These are phyloP conservation scores for Metschnikowia reukaufii DNA, from an alignment of 805 yeast species.

Conservation along the genomic window DNA sequence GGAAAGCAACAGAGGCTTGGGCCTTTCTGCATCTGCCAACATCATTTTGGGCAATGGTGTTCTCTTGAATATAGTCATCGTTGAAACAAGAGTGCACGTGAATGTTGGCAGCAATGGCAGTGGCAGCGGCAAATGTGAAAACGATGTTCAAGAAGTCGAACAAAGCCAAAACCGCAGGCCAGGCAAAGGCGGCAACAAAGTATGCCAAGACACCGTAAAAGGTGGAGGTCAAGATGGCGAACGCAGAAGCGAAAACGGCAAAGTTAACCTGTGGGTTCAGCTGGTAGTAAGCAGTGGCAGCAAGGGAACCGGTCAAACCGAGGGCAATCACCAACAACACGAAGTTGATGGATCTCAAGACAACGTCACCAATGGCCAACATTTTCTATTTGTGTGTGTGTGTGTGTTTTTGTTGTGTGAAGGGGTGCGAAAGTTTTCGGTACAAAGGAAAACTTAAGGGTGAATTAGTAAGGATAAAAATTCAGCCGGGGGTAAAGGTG, in stretches of 20 bases:
- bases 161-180: conserved; percentile 75
- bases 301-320: conserved; percentile 88
- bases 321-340: conserved; percentile 73
- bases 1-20: conserved; percentile 80
- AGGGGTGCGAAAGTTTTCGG: background rate
- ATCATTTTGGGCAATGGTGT: conserved; percentile 74
- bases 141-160: conserved; percentile 87
- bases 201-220: conserved; percentile 77
- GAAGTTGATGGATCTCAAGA: conserved; percentile 74
- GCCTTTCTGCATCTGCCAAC: conserved; percentile 91
- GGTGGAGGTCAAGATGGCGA: conserved; percentile 77
- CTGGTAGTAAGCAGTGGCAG: conserved; percentile 56
- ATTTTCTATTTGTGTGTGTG: conserved; percentile 27
- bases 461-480: background rate
- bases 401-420: conserved; percentile 1
- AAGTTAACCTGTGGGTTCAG: conserved; percentile 82
- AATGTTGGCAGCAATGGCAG: conserved; percentile 89
- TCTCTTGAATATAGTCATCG: conserved; percentile 61
- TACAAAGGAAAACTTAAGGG: background rate
- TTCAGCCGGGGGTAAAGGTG: background rate
- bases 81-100: conserved; percentile 84
- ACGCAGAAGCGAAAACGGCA: conserved; percentile 83
- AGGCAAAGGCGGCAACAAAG: conserved; percentile 75
- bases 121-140: conserved; percentile 92
- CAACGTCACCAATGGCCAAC: conserved; percentile 72